Evolutionary conservation across 1,284 basidiomycete genomes (phyloP).

Genomic region (Tilletia walkeri): DNA sequence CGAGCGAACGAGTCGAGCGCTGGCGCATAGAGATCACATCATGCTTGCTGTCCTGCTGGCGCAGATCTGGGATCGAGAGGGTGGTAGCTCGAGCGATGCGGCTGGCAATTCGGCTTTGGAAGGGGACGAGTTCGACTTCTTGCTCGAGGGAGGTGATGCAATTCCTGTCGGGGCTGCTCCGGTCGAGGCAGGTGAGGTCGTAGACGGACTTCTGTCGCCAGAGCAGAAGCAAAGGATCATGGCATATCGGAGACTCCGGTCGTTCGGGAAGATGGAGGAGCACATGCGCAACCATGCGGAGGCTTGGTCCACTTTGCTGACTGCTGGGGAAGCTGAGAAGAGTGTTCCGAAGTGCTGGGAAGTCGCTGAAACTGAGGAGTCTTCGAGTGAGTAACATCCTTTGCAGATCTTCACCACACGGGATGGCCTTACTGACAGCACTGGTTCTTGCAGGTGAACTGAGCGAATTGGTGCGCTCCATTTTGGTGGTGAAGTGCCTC

Average conservation of each 20-base stretch:
- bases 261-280: slow-evolving; percentile 74
- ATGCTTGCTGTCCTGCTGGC: slow-evolving; percentile 86
- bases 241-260: slow-evolving; percentile 56
- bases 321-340: slow-evolving; percentile 70
- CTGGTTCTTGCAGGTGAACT: slow-evolving; percentile 6
- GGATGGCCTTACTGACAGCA: slow-evolving; percentile 9
- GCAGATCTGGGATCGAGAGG: slow-evolving; percentile 75
- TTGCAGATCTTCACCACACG: too few species aligned
- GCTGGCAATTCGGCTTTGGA: slow-evolving; percentile 62
- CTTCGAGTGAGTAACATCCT: slow-evolving; percentile 13
- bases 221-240: slow-evolving; percentile 67
- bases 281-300: slow-evolving; percentile 68
- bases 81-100: slow-evolving; percentile 28
- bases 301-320: slow-evolving; percentile 76
- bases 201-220: slow-evolving; percentile 41
- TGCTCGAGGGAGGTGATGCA: slow-evolving; percentile 79
- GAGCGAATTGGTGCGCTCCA: slow-evolving; percentile 11
- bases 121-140: slow-evolving; percentile 77
- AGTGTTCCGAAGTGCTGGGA: slow-evolving; percentile 70
- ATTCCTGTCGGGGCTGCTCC: slow-evolving; percentile 54
- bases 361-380: slow-evolving; percentile 54
- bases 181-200: slow-evolving; percentile 55
- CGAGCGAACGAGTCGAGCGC: slow-evolving; percentile 81
- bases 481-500: slow-evolving; percentile 81
- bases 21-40: slow-evolving; percentile 87